Evolutionary conservation across 805 yeast species (phyloP), one percentile per base, ranked within the genome.

Genomic region (Candida berthetii): DNA sequence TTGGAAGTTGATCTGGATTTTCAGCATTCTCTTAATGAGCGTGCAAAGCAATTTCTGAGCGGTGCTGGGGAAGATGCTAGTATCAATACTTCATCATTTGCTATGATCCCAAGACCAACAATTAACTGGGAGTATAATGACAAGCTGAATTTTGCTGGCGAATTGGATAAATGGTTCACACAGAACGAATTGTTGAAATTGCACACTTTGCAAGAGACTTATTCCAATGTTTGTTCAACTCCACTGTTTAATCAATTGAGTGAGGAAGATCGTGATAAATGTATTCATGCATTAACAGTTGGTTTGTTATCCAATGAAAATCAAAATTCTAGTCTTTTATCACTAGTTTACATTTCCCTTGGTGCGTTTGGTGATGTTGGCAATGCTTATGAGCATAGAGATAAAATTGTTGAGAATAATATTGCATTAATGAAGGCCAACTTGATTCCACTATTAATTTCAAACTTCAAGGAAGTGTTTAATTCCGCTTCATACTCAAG

Each of bases 121-220:
- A 54, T 79, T 6, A 59, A 67, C 6, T 80, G 73, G 60, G 53
- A 60, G 3, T 66, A 64, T 43, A 37, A 54, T 1, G 25, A 22
- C 9, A 22, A 22, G 6, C 60, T 64, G 11, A 43, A 53, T 2
- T 54, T 75, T 15, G 44, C 46, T 13, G 55, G 57, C 1, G 84
- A 79, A 46, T 38, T 75, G 14, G 63, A 66, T 9, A 69, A 71
- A 31, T 74, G 80, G 80, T 75, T 72, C 47, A 51, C 64, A 3
- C 33, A 53, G 1, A 48, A 57, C 4, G 71, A 66, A 33, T 36
- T 48, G 35, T 14, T 7, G 2, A 43, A 47, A 19, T 36, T 55
- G 4, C n/a, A 22, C 1, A 14, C 18, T 1, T 41, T 35, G 28
- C 38, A 42, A 11, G 16, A 13, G 2, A 8, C 31, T 2, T 50